Percentiles rank a stretch among this genome's conserved stretches.
These are phyloP conservation scores for Histomonas meleagridis DNA, from an alignment of 208 protist genomes.

Conservation along the genomic window DNA sequence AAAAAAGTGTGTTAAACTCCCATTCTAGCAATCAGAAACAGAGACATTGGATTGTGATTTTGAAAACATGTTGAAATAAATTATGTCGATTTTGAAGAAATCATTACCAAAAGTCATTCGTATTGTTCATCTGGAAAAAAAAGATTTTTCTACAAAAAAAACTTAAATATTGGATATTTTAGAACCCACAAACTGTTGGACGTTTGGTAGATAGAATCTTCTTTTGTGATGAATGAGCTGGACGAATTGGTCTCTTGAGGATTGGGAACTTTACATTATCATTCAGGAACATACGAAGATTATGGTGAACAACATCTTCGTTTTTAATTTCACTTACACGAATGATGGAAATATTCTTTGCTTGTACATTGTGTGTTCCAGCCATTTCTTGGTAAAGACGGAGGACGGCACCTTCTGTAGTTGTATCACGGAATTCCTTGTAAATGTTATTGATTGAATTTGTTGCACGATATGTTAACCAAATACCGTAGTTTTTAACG, in stretches of 20 bases:
- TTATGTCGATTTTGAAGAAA: no score
- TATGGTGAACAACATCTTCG: conserved; percentile 63
- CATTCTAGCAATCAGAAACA: no score
- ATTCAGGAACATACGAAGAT: conserved; percentile 67
- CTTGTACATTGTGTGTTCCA: conserved; percentile 78
- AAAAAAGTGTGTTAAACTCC: no score
- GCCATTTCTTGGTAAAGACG: conserved; percentile 71
- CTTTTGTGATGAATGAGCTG: not conserved
- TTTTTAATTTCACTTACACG: conserved; percentile 69
- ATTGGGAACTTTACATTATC: conserved; percentile 10
- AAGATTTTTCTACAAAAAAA: no score
- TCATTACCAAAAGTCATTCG: no score
- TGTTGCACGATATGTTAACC: conserved; percentile 91
- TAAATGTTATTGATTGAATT: conserved; percentile 95
- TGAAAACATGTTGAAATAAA: no score
- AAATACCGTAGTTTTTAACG: conserved; percentile 95
- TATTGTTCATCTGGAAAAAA: no score
- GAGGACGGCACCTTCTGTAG: conserved; percentile 35
- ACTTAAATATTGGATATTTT: not conserved
- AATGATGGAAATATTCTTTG: conserved; percentile 84
- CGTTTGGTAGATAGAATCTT: not conserved
- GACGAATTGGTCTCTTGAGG: not conserved
- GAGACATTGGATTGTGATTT: no score
- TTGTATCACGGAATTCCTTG: conserved; percentile 93
- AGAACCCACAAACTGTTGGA: conserved; percentile 15